Evolutionary conservation across 768 basidiomycete genomes (phyloP).

Genomic region (Leccinum longicurvipes): DNA sequence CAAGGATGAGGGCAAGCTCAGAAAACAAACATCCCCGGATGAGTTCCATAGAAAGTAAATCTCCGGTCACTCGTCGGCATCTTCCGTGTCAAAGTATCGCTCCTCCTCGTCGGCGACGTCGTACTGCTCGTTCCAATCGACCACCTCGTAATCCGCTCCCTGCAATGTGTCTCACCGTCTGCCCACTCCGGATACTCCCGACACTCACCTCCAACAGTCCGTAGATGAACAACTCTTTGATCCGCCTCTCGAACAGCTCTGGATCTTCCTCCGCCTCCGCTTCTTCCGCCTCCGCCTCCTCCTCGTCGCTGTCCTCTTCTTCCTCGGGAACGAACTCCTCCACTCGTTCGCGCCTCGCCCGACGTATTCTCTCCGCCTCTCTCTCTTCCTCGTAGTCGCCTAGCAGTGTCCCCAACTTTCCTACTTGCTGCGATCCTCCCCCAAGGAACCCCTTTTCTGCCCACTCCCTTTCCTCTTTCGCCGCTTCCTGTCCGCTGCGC

Average conservation of each 20-base stretch:
- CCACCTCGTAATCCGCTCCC: constrained; percentile 65
- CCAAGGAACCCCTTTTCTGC: constrained; percentile 62
- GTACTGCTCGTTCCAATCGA: constrained; percentile 75
- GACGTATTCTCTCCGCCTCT: constrained; percentile 58
- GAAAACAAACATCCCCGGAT: constrained; percentile 13
- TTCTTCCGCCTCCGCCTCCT: constrained; percentile 33
- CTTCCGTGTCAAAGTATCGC: constrained; percentile 69
- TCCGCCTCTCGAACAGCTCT: constrained; percentile 52
- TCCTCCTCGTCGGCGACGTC: constrained; percentile 52
- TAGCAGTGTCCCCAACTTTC: constrained; percentile 64
- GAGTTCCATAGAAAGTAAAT: constrained; percentile 15
- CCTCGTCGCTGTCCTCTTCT: constrained; percentile 58
- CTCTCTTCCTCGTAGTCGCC: constrained; percentile 78
- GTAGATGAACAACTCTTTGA: constrained; percentile 74
- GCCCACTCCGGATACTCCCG: not conserved
- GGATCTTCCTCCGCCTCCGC: constrained; percentile 48
- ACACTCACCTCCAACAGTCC: constrained; percentile 65
- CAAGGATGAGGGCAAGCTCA: constrained; percentile 41
- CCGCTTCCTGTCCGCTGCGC: constrained; percentile 48
- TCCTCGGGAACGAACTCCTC: constrained; percentile 53
- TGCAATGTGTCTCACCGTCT: constrained; percentile 26
- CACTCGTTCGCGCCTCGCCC: constrained; percentile 38
- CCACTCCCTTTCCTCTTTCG: constrained; percentile 69
- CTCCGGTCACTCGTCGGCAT: constrained; percentile 35
- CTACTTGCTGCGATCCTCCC: constrained; percentile 51